Base-by-base conservation (phyloP, 768 basidiomycete species). In the Lactifluus volemus region DNA sequence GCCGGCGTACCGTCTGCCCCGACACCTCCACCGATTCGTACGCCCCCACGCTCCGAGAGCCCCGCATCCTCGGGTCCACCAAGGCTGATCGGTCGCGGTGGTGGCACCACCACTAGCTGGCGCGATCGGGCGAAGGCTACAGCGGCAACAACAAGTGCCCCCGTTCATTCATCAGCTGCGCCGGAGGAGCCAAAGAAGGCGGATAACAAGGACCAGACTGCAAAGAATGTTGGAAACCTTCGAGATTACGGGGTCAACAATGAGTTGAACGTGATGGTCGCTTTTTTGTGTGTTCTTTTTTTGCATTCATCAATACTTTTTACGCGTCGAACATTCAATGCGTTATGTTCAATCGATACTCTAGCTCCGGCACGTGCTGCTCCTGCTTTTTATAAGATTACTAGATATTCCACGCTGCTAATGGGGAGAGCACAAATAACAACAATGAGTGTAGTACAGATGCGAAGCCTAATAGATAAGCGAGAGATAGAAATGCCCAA, bases 31-130 rank as follows among this genome's bases (percentile, higher is more conserved):
- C 42, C 61, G 14, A 53, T 58, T 8, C 45, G 63, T 9, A 74
- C 78, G 0, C 79, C 80, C 2, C 72, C 79, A 12, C 78, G 84
- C 5, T 69, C 81, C 0, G 84, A 83, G 65, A 86, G 84, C 63
- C 85, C 84, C 5, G 77, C 75, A 2, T 51, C 39, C 6, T 25
- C 61, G 6, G 30, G 39, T 15, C 75, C 80, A 12, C 62, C 76
- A 21, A 64, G 57, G 48, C 34, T 62, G 36, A 38, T 67, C 25
- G 39, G 54, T 41, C 66, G 59, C 8, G 58, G 57, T n/a, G 71
- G 70, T 5, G 70, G 25, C 25, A 25, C 73, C 2, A 72, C 70
- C 45, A 79, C 80, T 12, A 78, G 79, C 21, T 90, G 88, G 88
- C 77, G 85, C 52, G 75, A 77, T 66, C 78, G 77, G 34, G 81